A percentile compares a stretch with the other conserved stretches of the same genome.
These are phyloP conservation scores for Gillenia trifoliata DNA, from an alignment of 306 rosid genomes.

Conservation along the genomic window DNA sequence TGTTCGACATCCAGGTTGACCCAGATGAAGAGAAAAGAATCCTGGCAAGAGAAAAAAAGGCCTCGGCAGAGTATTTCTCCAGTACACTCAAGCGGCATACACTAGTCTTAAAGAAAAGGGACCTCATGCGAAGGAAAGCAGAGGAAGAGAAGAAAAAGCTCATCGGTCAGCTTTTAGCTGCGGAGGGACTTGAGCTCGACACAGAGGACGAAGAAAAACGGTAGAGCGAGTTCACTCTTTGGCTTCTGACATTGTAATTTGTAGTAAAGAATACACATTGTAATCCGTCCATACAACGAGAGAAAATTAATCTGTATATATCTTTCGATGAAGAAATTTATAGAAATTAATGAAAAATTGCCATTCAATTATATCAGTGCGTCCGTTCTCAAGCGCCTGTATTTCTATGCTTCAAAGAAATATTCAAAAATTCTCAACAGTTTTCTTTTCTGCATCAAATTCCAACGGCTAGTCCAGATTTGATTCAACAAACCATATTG, in stretches of 20 bases:
- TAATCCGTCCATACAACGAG: constrained; percentile 5
- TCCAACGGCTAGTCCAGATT: too few relatives aligned
- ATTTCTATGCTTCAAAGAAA: too few relatives aligned
- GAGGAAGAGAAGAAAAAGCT: constrained; percentile 69
- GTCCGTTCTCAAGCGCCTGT: not conserved
- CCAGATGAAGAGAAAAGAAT: constrained; percentile 78
- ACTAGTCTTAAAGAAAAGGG: constrained; percentile 74
- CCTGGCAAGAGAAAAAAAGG: constrained; percentile 81
- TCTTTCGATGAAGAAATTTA: constrained; percentile 8
- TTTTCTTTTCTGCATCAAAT: not conserved
- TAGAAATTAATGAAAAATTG: constrained; percentile 16
- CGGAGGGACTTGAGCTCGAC: constrained; percentile 94
- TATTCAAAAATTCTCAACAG: not conserved
- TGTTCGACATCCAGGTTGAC: constrained; percentile 59
- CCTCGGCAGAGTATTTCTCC: constrained; percentile 60
- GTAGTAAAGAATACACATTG: constrained; percentile 20
- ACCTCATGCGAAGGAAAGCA: constrained; percentile 70
- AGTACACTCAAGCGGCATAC: constrained; percentile 83
- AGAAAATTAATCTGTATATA: constrained; percentile 28
- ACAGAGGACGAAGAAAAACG: constrained; percentile 56
- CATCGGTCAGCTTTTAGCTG: constrained; percentile 68
- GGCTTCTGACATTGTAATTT: too few relatives aligned
- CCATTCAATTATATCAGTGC: not conserved
- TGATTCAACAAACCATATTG: too few relatives aligned
- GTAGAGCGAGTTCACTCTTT: constrained; percentile 20